Percentiles rank a stretch among this genome's conserved stretches.
These are phyloP conservation scores for Trichoderma citrinoviride DNA, from an alignment of 2,329 filamentous ascomycete species.

Conservation along the genomic window DNA sequence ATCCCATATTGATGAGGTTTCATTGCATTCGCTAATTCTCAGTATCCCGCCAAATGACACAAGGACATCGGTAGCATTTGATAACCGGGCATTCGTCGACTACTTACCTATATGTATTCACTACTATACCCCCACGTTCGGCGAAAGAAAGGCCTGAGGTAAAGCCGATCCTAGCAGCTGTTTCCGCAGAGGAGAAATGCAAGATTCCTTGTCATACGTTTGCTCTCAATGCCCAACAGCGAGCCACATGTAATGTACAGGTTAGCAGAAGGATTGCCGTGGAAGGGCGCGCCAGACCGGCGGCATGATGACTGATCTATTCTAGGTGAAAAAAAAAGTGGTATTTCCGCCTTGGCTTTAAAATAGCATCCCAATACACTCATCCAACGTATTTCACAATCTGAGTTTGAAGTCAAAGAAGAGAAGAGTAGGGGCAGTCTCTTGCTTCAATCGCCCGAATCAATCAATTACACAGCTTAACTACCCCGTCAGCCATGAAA, in stretches of 20 bases:
- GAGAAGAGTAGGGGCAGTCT: neutral
- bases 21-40: neutral
- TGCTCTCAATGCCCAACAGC: neutral
- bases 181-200: neutral
- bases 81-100: neutral
- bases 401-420: neutral
- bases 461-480: neutral
- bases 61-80: neutral
- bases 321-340: too few relatives aligned
- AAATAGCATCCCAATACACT: neutral
- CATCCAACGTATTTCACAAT: neutral
- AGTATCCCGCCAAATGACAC: neutral
- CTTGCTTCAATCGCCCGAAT: neutral
- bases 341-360: neutral
- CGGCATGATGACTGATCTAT: neutral
- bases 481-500: slow-evolving; percentile 30
- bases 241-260: neutral
- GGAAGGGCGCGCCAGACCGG: slow-evolving; percentile 15
- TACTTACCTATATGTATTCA: neutral
- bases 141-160: neutral
- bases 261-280: neutral
- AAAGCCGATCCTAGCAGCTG: neutral
- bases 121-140: neutral
- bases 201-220: neutral
- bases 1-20: neutral